Percentiles rank a stretch among this genome's conserved stretches.
These are phyloP conservation scores for Sclerospora graminicola DNA, from an alignment of 352 stramenopile species.

Conservation along the genomic window DNA sequence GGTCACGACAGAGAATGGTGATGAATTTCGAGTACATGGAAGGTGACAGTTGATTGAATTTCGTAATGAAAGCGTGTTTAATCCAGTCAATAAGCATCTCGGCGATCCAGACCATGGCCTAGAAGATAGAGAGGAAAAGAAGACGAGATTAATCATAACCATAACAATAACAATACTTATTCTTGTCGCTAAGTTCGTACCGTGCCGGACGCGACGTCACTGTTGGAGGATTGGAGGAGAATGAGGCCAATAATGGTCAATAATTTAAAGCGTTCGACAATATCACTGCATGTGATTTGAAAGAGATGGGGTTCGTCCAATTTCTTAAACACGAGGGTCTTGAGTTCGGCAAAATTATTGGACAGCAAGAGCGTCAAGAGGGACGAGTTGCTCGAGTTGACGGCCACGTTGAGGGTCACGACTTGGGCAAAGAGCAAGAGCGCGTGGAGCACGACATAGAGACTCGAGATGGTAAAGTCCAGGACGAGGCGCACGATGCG, in stretches of 20 bases:
- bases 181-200: slow-evolving; percentile 28
- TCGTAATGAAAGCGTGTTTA: slow-evolving; percentile 99
- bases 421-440: slow-evolving; percentile 95
- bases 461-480: slow-evolving; percentile 65
- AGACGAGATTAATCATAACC: too few relatives aligned
- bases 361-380: slow-evolving; percentile 91
- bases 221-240: slow-evolving; percentile 79
- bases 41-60: slow-evolving; percentile 96
- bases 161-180: too few relatives aligned
- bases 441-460: slow-evolving; percentile 87
- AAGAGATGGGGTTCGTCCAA: slow-evolving; percentile 95
- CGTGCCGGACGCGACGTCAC: slow-evolving; percentile 65
- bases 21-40: slow-evolving; percentile 93
- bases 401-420: slow-evolving; percentile 95
- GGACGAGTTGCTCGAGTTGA: slow-evolving; percentile 92
- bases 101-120: slow-evolving; percentile 84
- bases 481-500: slow-evolving; percentile 60
- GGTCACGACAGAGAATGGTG: slow-evolving; percentile 89
- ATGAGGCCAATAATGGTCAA: slow-evolving; percentile 93
- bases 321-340: slow-evolving; percentile 97
- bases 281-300: slow-evolving; percentile 95
- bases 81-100: slow-evolving; percentile 97
- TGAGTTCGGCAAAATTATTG: slow-evolving; percentile 99
- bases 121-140: not conserved
- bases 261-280: slow-evolving; percentile 97